Evolutionary conservation across 345 rosid species (phyloP).

Genomic region (Psidium guajava): DNA sequence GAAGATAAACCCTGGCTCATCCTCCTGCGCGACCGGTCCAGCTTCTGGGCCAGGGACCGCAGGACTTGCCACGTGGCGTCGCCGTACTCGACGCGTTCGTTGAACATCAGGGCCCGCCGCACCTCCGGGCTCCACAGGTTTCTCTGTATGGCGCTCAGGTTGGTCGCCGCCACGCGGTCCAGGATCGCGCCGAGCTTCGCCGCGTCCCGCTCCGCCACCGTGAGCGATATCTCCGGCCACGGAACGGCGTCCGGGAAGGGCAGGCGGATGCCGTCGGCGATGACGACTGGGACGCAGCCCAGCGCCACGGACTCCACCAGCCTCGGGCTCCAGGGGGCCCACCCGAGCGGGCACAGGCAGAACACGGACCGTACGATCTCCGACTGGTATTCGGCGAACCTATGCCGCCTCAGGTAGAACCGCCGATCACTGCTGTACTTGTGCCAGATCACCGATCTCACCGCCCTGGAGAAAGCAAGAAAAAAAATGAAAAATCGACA

Average conservation of each 20-base stretch:
- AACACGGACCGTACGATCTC: slow-evolving; percentile 76
- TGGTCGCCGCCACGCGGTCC: slow-evolving; percentile 64
- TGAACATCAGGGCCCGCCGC: slow-evolving; percentile 54
- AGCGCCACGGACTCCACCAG: slow-evolving; percentile 77
- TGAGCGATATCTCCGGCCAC: slow-evolving; percentile 73
- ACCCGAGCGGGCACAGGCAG: slow-evolving; percentile 86
- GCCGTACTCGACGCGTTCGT: slow-evolving; percentile 35
- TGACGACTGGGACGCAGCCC: slow-evolving; percentile 88
- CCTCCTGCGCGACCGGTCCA: slow-evolving; percentile 41
- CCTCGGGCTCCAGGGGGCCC: slow-evolving; percentile 99
- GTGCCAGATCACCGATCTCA: slow-evolving; percentile 78
- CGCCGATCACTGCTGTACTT: slow-evolving; percentile 53
- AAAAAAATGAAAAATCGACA: neutral
- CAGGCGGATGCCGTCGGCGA: slow-evolving; percentile 75
- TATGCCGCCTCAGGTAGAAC: slow-evolving; percentile 62
- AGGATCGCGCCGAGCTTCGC: slow-evolving; percentile 40
- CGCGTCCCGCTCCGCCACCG: slow-evolving; percentile 83
- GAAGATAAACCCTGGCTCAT: slow-evolving; percentile 13
- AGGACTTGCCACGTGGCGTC: slow-evolving; percentile 92
- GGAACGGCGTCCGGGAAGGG: slow-evolving; percentile 57
- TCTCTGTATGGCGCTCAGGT: slow-evolving; percentile 53
- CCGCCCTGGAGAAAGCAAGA: slow-evolving; percentile 34
- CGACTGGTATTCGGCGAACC: slow-evolving; percentile 72
- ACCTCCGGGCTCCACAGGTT: slow-evolving; percentile 54
- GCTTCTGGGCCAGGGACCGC: slow-evolving; percentile 30